Evolutionary conservation across 176 grass and related monocot species (phyloP).

Genomic region (Bromus sterilis): DNA sequence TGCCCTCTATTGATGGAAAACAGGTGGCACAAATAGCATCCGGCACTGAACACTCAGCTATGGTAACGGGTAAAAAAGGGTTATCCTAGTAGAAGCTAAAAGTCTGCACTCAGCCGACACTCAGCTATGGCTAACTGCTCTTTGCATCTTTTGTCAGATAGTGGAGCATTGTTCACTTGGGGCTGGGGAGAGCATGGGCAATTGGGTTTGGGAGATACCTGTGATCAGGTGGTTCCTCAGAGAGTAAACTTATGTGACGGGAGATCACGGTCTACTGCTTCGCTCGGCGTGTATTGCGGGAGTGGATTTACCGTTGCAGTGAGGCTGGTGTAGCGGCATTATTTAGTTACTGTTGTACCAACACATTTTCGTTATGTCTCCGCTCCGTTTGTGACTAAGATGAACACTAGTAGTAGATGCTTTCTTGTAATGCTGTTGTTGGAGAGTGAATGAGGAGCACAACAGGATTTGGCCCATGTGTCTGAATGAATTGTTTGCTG

Average conservation of each 20-base stretch:
- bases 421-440: neutral
- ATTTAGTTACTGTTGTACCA: neutral
- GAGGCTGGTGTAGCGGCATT: slow-evolving; percentile 6
- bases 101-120: too few relatives aligned
- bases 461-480: neutral
- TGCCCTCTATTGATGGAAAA: slow-evolving; percentile 28
- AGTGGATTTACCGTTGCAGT: slow-evolving; percentile 71
- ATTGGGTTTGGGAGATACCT: slow-evolving; percentile 62
- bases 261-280: neutral
- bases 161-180: slow-evolving; percentile 69
- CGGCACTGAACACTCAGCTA: slow-evolving; percentile 81
- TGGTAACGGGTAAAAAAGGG: slow-evolving; percentile 52
- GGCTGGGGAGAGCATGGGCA: slow-evolving; percentile 97
- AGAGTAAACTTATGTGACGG: slow-evolving; percentile 33
- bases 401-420: neutral
- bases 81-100: neutral
- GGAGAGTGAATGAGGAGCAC: neutral
- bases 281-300: slow-evolving; percentile 51
- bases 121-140: neutral
- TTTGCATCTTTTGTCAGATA: slow-evolving; percentile 34
- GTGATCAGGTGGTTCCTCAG: slow-evolving; percentile 51
- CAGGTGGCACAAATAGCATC: slow-evolving; percentile 56
- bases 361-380: neutral
- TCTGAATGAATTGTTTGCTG: neutral
- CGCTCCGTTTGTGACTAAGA: neutral